phyloP scores from a whole-genome alignment of 176 grass and related monocot species.

The Paspalum notatum region DNA sequence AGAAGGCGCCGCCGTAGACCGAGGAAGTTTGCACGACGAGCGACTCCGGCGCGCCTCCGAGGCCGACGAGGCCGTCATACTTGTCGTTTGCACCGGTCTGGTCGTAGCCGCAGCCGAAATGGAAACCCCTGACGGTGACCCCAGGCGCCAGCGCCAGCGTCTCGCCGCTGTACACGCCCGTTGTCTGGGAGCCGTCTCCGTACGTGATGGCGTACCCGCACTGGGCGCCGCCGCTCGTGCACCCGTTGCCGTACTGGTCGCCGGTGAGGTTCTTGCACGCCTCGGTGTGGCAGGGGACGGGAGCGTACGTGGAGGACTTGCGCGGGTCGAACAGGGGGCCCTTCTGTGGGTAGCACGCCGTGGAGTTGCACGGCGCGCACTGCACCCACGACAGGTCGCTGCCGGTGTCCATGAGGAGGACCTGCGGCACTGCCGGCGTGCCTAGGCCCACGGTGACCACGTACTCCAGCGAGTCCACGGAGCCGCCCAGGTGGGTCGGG shows the following conservation, averaged over 20 bases:
- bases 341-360: constrained; percentile 39
- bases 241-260: constrained; percentile 9
- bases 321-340: constrained; percentile 32
- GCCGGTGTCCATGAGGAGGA: constrained; percentile 62
- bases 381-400: constrained; percentile 81
- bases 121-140: background rate
- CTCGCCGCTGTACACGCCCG: background rate
- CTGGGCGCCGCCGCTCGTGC: constrained; percentile 28
- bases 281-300: constrained; percentile 11
- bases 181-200: background rate
- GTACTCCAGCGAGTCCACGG: constrained; percentile 27
- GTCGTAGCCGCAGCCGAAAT: background rate
- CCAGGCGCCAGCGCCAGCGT: background rate
- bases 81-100: background rate
- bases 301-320: constrained; percentile 14
- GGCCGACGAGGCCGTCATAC: constrained; percentile 49
- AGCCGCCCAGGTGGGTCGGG: background rate
- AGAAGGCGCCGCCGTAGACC: constrained; percentile 27
- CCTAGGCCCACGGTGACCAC: constrained; percentile 12
- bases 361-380: constrained; percentile 58
- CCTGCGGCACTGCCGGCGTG: constrained; percentile 25
- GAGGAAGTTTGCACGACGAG: background rate
- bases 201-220: background rate
- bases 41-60: constrained; percentile 37
- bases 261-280: constrained; percentile 25